Evolutionary conservation across 768 basidiomycete species (phyloP), one percentile per base, ranked within the genome.

Genomic region (Termitomyces bulborhizus): DNA sequence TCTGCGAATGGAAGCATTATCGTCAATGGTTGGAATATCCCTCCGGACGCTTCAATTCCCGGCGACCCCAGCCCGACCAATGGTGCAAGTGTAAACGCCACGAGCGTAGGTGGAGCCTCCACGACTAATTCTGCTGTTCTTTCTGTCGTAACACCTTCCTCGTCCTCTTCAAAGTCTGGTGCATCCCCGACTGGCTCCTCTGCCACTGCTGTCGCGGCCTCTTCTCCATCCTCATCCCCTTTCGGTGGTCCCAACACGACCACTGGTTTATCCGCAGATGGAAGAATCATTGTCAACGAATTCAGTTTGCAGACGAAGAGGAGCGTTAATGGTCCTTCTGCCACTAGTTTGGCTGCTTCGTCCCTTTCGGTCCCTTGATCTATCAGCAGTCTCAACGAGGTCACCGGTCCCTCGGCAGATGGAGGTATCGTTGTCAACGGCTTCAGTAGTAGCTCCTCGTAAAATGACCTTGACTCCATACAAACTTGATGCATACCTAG

Each of bases 11-110:
- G 77, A 27, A 59, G 65, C 32, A 66, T 78, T 53, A 72, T 67
- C 55, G 77, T 83, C 50, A 66, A 74, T 46, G 84, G 83, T 13
- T 76, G 80, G 76, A 63, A 59, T 13, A 51, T 18, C 21, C 21
- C 39, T 36, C 44, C 18, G 8, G 6, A 37, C n/a, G 41, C 34
- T 32, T 32, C 27, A 9, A 11, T 13, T n/a, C 16, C 29, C 40
- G 18, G 3, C 16, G 6, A 1, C 29, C 1, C 18, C 11, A 15
- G 24, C 47, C 15, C 11, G 24, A 7, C 3, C 16, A 37, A 26
- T 21, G 18, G 36, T 34, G 6, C 32, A 11, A 31, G 16, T 3
- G 45, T 7, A 46, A 31, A 46, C 15, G 7, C n/a, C 31, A 12
- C 46, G n/a, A 46, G 31, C 46, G 31, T 41, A 55, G 53, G 59